These are phyloP conservation scores for Trichoderma sp. DNA, from an alignment of 2,329 filamentous ascomycete species.

Conservation along the genomic window DNA sequence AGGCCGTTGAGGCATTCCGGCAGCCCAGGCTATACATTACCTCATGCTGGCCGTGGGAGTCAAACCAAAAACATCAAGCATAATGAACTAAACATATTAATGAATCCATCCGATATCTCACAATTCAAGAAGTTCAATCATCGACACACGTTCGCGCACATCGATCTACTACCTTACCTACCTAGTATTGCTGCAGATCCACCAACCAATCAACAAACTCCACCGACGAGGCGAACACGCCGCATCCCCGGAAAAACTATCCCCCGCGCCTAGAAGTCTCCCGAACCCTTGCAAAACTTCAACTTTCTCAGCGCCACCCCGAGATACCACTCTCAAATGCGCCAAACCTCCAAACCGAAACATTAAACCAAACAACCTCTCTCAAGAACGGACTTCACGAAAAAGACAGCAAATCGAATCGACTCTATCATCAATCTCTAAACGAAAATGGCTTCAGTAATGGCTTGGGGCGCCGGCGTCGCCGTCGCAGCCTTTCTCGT, in stretches of 20 bases:
- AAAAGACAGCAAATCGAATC: neutral
- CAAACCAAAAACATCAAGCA: too few relatives aligned
- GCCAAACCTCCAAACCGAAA: conserved; percentile 3
- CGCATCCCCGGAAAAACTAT: conserved; percentile 7
- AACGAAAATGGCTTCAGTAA: conserved; percentile 46
- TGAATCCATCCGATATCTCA: too few relatives aligned
- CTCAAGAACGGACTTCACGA: neutral
- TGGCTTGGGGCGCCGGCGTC: conserved; percentile 52
- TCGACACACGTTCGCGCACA: too few relatives aligned
- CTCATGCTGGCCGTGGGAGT: too few relatives aligned
- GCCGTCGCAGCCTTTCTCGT: conserved; percentile 57
- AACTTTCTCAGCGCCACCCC: conserved; percentile 9
- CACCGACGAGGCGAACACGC: conserved; percentile 29
- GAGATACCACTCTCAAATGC: conserved; percentile 4
- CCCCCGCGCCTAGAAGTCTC: neutral
- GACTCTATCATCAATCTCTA: too few relatives aligned
- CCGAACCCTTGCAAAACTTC: conserved; percentile 23
- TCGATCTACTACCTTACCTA: too few relatives aligned
- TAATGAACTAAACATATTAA: neutral
- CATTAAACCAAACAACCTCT: neutral
- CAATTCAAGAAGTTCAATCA: too few relatives aligned
- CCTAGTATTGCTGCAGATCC: neutral
- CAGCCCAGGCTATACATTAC: too few relatives aligned
- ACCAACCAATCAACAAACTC: neutral
- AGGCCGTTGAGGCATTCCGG: too few relatives aligned